Evolutionary conservation across 2,329 filamentous ascomycete genomes (phyloP), one percentile per base, ranked within the genome.

Genomic region (Pyrenophora tritici-repentis): DNA sequence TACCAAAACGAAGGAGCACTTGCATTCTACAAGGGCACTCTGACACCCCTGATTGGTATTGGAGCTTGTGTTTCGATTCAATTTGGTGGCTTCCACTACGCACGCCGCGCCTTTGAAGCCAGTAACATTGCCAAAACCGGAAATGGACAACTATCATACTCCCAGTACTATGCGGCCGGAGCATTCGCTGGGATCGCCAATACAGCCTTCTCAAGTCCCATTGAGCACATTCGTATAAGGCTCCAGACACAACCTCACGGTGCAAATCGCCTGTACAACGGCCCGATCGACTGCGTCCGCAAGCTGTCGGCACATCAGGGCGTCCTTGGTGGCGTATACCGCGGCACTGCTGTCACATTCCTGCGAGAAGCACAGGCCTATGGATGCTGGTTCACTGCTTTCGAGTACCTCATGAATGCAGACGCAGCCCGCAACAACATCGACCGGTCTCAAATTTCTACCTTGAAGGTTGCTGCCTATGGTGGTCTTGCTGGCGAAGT

Each of bases 21-120:
- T 10, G 94, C 94, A 50, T 99, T 99, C 80, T 99, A 99, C 85
- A 99, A 99, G 62, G 94, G 94, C 67, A 97, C 94, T 0, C 81
- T 99, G 49, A 97, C 94, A 4, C 94, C 94, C 0, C 82, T 99
- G 48, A 84, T 99, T 50, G 94, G 94, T 62, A 97, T 99, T 70
- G 94, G 94, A 63, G 94, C 94, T 63, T 99, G 94, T 74, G 92
- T 62, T 38, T 97, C 91, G n/a, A 88, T 99, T 66, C 94, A 99
- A 80, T 99, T 99, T 75, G 94, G 92, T 58, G 94, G 89, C 66
- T 99, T 97, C 82, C 91, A 97, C 80, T 87, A 89, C 70, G 92
- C 93, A 7, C 89, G 90, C 53, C 90, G 94, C 53, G 87, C 84
- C 67, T 86, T 99, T 72, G 93, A 97, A 78, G 79, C 83, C 37